Base-by-base conservation (phyloP, 345 rosid species). In the Bruguiera parviflora region DNA sequence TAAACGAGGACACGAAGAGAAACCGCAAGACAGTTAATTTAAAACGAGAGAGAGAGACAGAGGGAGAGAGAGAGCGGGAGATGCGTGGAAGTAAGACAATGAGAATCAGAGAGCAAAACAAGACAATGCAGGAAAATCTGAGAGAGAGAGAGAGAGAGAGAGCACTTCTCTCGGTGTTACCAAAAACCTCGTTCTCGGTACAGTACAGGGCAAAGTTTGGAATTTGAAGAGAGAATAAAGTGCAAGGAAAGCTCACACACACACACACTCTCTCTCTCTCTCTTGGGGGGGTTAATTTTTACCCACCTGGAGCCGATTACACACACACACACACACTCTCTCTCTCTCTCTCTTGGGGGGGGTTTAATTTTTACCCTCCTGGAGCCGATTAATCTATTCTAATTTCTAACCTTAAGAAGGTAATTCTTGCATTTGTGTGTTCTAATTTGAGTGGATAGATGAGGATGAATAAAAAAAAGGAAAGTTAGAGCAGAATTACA, bases 211-310 rank as follows among this genome's bases (percentile, higher is more conserved):
- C 80, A 76, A 82, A 79, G 82, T 66, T 81, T 81, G 75, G 71
- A 80, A 78, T 74, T 87, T 85, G 78, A 85, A 80, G 85, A 76
- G 81, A 65, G 78, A 77, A 80, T 73, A 77, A 77, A 77, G 84
- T 71, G 73, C 66, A 10, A 56, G 59, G 6, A 8, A 18, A 24
- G 59, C 29, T 22, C 25, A 3, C 28, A n/a, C n/a, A n/a, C n/a
- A n/a, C n/a, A n/a, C 25, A 4, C 31, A 8, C 28, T 24, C 59
- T 27, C 59, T 56, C 59, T 5, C 29, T 3, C 29, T 11, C 59
- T 0, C 29, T 56, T 15, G 18, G 59, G 19, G 19, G 59, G 24
- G 10, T 5, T 3, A 56, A 56, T 22, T 55, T 22, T 22, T 22
- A 24, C 29, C 59, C 49, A 13, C 15, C 49, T 33, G 37, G 9